Base-by-base conservation (phyloP, 352 stramenopile genomes). In the Phytopythium aichiense region DNA sequence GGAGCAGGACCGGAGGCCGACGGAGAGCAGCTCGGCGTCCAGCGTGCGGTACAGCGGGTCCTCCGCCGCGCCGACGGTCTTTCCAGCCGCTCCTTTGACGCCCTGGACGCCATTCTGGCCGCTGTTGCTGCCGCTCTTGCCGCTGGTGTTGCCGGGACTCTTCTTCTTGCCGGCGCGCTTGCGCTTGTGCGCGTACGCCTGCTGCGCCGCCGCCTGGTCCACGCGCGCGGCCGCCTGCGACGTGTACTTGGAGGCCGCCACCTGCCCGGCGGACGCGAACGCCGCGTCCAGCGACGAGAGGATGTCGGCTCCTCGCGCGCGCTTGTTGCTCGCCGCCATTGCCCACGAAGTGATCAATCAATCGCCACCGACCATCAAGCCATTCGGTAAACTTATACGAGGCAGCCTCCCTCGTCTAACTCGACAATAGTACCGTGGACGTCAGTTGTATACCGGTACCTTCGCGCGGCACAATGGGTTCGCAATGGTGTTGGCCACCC, bases 111-210 rank as follows among this genome's bases (percentile, higher is more conserved):
- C 37, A 28, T 46, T 50, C 43, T 68, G 63, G 49, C 62, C 42
- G n/a, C 48, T 55, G 28, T 40, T 58, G 28, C 25, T 40, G 28
- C 25, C 65, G 54, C 66, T 80, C 18, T 68, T 58, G 30, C 13
- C 7, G 30, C 25, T 49, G 55, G 30, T 18, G n/a, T 58, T 28
- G 48, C 13, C 28, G 48, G 48, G 2, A 31, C 3, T 31, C 23
- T 37, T 54, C 48, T 54, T 54, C 51, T 56, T 56, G 18, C 33
- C 33, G 51, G 31, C 33, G 38, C 77, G 74, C 71, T 90, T 92
- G 43, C 67, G 76, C 60, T 89, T 91, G 63, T 89, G 78, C 61
- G 83, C 73, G 60, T 89, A 91, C 56, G 81, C 81, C 71, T 92
- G 84, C 61, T 88, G 81, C 25, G 61, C 50, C 31, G 66, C 69